Conservation (phyloP, 345 rosid species). For the Noccaea bulbosa region DNA sequence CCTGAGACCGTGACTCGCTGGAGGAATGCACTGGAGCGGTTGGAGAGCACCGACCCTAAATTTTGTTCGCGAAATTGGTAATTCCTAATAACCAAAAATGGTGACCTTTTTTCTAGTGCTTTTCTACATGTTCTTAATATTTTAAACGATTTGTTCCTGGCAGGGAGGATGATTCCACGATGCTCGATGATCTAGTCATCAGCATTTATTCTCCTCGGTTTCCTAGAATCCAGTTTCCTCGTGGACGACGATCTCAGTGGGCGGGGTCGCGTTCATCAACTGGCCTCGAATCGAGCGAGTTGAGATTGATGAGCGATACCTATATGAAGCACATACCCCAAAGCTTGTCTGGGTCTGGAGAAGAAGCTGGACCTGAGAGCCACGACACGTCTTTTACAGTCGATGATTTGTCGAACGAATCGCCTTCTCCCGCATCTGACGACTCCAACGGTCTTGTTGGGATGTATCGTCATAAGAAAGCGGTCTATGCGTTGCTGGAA, state of each 20-base stretch:
- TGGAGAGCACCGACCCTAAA: not conserved
- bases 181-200: constrained; percentile 2
- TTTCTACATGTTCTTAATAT: not conserved
- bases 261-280: too few species aligned
- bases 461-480: constrained; percentile 7
- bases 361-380: constrained; percentile 9
- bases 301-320: not conserved
- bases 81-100: too few species aligned
- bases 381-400: not conserved
- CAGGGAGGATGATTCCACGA: constrained; percentile 29
- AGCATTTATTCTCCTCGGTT: not conserved
- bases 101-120: too few species aligned
- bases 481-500: not conserved
- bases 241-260: too few species aligned
- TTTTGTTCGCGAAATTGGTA: constrained; percentile 9
- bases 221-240: too few species aligned
- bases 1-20: constrained; percentile 7
- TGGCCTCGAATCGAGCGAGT: not conserved
- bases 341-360: not conserved
- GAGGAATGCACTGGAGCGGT: constrained; percentile 1
- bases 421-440: not conserved
- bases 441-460: not conserved
- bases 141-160: not conserved
- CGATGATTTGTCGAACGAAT: not conserved
- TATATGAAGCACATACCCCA: not conserved